Conservation (phyloP, 768 basidiomycete species). For the Crucibulum laeve region DNA sequence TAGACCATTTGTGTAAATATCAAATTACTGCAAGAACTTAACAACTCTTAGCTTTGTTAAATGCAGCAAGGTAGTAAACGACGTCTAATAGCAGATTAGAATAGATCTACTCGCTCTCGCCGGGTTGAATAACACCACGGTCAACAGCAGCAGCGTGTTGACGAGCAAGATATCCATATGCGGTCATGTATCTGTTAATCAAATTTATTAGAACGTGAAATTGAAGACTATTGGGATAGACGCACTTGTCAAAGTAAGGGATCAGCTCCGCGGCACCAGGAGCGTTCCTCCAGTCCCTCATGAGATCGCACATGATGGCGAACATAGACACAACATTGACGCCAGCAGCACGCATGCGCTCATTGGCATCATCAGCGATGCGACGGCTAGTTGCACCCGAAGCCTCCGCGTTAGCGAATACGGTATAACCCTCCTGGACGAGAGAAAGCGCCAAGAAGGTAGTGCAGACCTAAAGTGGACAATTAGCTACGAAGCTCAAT, state of each 20-base stretch:
- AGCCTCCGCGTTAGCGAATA: constrained; percentile 43
- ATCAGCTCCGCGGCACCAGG: constrained; percentile 38
- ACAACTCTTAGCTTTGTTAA: too few relatives aligned
- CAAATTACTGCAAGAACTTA: too few relatives aligned
- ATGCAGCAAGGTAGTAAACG: too few relatives aligned
- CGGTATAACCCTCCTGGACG: constrained; percentile 38
- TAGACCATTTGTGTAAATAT: too few relatives aligned
- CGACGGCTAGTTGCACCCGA: constrained; percentile 35
- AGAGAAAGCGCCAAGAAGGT: constrained; percentile 44
- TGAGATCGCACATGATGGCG: constrained; percentile 38
- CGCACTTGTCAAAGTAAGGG: constrained; percentile 42
- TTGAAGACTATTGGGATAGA: constrained; percentile 4
- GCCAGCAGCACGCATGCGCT: constrained; percentile 42
- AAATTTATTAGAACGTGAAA: constrained; percentile 1
- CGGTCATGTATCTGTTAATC: constrained; percentile 1
- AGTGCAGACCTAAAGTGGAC: constrained; percentile 35
- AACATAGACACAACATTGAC: constrained; percentile 42
- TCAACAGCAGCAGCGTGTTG: constrained; percentile 6
- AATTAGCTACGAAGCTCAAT: neutral
- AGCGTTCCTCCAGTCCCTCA: constrained; percentile 47
- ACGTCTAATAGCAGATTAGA: too few relatives aligned
- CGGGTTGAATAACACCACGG: constrained; percentile 1
- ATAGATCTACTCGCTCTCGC: constrained; percentile 5
- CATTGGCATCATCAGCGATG: constrained; percentile 41
- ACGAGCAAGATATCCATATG: constrained; percentile 3